Percentiles rank a stretch among this genome's conserved stretches.
These are phyloP conservation scores for Eimeria maxima DNA, from an alignment of 169 alveolate genomes.

Conservation along the genomic window DNA sequence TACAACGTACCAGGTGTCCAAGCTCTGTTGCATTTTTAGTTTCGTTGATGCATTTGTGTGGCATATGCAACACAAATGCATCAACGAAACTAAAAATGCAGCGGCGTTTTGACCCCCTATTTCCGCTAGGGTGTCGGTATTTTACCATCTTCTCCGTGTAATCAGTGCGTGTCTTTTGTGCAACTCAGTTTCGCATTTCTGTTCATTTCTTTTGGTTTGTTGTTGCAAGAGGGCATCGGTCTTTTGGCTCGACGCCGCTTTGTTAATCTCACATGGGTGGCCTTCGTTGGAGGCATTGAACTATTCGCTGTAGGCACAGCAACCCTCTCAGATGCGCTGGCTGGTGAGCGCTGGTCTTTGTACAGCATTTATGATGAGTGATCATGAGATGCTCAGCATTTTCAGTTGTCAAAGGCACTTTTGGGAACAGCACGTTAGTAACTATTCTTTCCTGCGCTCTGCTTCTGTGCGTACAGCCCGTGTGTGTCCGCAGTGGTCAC, in stretches of 20 bases:
- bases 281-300: constrained; percentile 73
- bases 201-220: constrained; percentile 33
- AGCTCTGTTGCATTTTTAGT: background rate
- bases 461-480: constrained; percentile 60
- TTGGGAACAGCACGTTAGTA: background rate
- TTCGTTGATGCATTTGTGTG: background rate
- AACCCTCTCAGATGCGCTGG: constrained; percentile 32
- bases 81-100: too few species aligned
- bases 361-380: background rate
- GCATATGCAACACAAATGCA: background rate
- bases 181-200: constrained; percentile 39
- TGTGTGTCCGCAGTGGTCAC: constrained; percentile 43
- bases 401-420: background rate
- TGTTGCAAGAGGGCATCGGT: constrained; percentile 38
- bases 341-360: constrained; percentile 10
- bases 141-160: background rate
- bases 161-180: background rate
- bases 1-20: background rate
- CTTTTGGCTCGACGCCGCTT: constrained; percentile 69
- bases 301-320: constrained; percentile 59
- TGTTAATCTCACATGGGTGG: constrained; percentile 65
- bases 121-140: background rate
- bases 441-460: background rate
- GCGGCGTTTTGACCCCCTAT: too few species aligned
- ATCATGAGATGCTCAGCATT: background rate